Conservation (phyloP, 2,329 filamentous ascomycete genomes). For the Scopulariopsis brevicaulis region DNA sequence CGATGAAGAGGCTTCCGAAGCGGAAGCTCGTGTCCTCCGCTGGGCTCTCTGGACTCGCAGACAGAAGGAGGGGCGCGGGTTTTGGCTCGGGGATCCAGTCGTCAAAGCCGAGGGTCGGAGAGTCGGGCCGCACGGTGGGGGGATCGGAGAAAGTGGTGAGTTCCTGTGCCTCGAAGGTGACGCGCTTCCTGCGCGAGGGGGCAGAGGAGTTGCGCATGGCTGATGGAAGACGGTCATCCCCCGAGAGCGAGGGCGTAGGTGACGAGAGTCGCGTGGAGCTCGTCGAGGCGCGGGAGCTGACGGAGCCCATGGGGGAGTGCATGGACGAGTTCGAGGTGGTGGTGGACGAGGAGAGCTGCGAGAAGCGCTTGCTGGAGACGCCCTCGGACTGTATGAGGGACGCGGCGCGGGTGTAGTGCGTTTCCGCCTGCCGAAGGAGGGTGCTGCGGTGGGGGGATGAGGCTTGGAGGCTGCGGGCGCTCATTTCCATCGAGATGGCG, state of each 20-base stretch:
- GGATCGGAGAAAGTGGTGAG: conserved; percentile 28
- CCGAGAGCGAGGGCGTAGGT: conserved; percentile 30
- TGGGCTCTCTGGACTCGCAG: background rate
- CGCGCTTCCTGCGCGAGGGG: conserved; percentile 22
- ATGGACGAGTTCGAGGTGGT: conserved; percentile 26
- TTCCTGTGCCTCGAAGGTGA: conserved; percentile 26
- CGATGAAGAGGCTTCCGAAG: conserved; percentile 17
- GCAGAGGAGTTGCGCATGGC: background rate
- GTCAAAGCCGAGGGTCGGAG: conserved; percentile 46
- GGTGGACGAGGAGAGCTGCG: conserved; percentile 22
- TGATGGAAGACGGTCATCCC: conserved; percentile 15
- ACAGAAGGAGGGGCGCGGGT: background rate
- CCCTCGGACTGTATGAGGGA: conserved; percentile 35
- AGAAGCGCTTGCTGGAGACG: conserved; percentile 24
- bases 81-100: conserved; percentile 15
- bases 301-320: conserved; percentile 33
- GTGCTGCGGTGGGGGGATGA: conserved; percentile 32
- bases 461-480: conserved; percentile 34
- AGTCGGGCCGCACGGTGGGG: conserved; percentile 44
- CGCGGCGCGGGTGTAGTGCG: conserved; percentile 38
- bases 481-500: conserved; percentile 47
- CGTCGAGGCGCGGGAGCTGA: conserved; percentile 29
- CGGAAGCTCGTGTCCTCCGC: conserved; percentile 1
- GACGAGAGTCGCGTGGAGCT: conserved; percentile 33
- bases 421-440: conserved; percentile 37